Evolutionary conservation across 23 red algal species (phyloP), one percentile per base, ranked within the genome.

Genomic region (Gracilaria domingensis): DNA sequence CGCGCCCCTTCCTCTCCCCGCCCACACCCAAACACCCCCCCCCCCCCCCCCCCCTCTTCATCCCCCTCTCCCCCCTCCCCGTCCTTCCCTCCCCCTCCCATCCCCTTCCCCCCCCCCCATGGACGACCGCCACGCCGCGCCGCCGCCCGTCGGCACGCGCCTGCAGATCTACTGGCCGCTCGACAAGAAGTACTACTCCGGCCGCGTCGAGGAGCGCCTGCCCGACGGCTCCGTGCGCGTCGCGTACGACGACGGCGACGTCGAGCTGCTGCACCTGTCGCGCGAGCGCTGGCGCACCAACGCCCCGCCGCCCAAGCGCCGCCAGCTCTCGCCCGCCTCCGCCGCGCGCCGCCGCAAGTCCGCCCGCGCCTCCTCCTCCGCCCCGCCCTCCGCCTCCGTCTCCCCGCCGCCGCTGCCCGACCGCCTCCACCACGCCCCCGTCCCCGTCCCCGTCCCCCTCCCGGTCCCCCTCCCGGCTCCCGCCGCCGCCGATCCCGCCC

Each of bases 121-220:
- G 42, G 54, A 58, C 54, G 23, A 58, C 54, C 54, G 23, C 54
- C 48, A 51, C 48, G 8, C 16, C 48, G 54, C 14, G 60, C 0
- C 34, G 34, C 80, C 80, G 8, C n/a, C 25, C 53, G 45, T 80
- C 14, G 76, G 76, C 80, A 21, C 57, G 32, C 80, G 56, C 39
- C 16, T 83, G 26, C 51, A 65, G 12, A 37, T 83, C 23, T 83
- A 40, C 53, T 83, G 80, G 80, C 80, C 80, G 24, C 56, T 83
- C 13, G 80, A 83, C 55, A 9, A 66, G 6, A 9, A 21, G 12
- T 83, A 34, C 33, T 83, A 83, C 80, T 11, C 25, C 9, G 80
- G 53, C 49, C 24, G 25, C 12, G 57, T 83, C 17, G 35, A 1
- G 5, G 14, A 12, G 4, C 80, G 61, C 36, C 13, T 48, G 4